phyloP scores from a whole-genome alignment of 495 filamentous ascomycete genomes.

The Achaetomiella virescens region DNA sequence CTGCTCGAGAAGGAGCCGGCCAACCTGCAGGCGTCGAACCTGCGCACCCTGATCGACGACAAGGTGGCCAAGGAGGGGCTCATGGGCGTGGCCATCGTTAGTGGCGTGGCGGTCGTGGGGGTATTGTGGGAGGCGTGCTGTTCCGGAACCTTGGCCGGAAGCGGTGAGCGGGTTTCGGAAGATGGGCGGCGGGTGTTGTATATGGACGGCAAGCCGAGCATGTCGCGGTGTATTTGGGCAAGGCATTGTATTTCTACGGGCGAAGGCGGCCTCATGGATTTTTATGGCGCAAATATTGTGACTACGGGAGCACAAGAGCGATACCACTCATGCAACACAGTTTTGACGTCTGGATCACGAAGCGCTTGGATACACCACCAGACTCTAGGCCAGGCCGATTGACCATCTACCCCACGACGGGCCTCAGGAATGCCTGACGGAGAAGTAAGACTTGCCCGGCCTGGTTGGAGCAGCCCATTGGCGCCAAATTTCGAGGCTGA shows the following conservation, averaged over 20 bases:
- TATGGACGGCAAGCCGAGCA: background rate
- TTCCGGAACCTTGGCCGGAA: conserved; percentile 51
- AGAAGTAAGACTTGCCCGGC: background rate
- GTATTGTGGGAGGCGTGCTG: conserved; percentile 82
- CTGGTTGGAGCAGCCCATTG: background rate
- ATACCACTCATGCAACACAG: conserved; percentile 7
- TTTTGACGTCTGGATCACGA: background rate
- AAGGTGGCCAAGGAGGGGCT: conserved; percentile 92
- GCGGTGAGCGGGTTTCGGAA: conserved; percentile 16
- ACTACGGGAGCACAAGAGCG: background rate
- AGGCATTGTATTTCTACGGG: conserved; percentile 6
- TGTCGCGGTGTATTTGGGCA: background rate
- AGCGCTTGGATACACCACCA: too few relatives aligned
- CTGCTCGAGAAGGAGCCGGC: conserved; percentile 81
- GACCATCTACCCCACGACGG: background rate
- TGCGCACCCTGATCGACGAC: conserved; percentile 84
- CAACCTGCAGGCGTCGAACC: conserved; percentile 82
- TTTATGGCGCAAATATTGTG: background rate
- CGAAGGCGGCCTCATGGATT: background rate
- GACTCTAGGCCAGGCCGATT: too few relatives aligned
- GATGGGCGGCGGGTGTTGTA: background rate
- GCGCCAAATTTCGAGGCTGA: background rate
- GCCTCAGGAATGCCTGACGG: background rate
- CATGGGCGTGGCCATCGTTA: conserved; percentile 93
- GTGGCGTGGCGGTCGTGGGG: conserved; percentile 85